These are phyloP conservation scores for Ganoderma lingzhi DNA, from an alignment of 1,284 basidiomycete genomes.

Conservation along the genomic window DNA sequence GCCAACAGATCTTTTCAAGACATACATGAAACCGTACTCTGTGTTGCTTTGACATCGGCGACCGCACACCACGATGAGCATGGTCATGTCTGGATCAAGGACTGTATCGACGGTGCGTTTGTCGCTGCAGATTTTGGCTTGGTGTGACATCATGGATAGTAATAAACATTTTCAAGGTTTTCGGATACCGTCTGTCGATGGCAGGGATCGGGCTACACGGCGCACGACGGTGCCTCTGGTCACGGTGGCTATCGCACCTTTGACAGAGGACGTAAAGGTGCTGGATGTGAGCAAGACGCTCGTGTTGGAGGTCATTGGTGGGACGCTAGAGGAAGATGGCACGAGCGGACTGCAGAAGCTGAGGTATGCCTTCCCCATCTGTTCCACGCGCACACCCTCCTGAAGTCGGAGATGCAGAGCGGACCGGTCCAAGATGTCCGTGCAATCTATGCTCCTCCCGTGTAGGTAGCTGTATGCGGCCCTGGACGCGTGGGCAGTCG, in stretches of 20 bases:
- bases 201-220: too few species aligned
- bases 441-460: conserved; percentile 85
- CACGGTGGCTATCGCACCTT: conserved; percentile 75
- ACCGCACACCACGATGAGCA: too few species aligned
- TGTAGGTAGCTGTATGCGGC: conserved; percentile 80
- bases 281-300: conserved; percentile 64
- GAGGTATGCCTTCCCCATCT: conserved; percentile 52
- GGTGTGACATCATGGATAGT: too few species aligned
- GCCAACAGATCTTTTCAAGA: too few species aligned
- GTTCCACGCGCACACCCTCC: conserved; percentile 20
- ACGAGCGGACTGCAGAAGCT: conserved; percentile 70
- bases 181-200: too few species aligned
- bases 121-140: too few species aligned
- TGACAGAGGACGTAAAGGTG: conserved; percentile 75
- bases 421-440: conserved; percentile 87
- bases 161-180: too few species aligned
- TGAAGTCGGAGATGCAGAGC: conserved; percentile 55
- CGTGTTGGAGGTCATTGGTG: conserved; percentile 65
- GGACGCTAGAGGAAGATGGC: conserved; percentile 60
- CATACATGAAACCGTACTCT: too few species aligned
- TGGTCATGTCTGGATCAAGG: too few species aligned
- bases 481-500: conserved; percentile 88
- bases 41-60: too few species aligned
- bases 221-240: too few species aligned
- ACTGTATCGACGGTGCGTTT: too few species aligned